Base-by-base conservation (phyloP, 2,329 filamentous ascomycete genomes). In the Apiospora kogelbergensis region DNA sequence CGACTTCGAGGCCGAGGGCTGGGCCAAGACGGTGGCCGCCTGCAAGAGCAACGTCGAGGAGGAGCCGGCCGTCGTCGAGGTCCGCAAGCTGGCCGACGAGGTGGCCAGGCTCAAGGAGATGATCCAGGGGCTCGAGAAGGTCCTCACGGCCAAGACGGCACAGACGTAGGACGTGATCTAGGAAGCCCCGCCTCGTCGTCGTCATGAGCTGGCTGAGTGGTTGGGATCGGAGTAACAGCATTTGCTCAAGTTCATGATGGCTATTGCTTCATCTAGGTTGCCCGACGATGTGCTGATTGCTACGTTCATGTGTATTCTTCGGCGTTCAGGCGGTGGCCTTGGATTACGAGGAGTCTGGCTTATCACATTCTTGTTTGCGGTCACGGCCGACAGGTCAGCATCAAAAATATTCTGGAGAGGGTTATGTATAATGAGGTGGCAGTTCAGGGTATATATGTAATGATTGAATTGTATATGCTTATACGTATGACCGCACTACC, bases 1-100 rank as follows among this genome's bases (percentile, higher is more conserved):
- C 24, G 92, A 97, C 77, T 93, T 97, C 75, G 93, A 97, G 76
- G 84, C 88, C 0, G 93, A 95, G 71, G 93, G 92, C 0, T 99
- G 96, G 96, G 84, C 87, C 44, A 94, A 96, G 84, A 90, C 87
- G 68, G 94, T 97, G 2, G 85, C 89, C 66, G 82, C 84, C n/a
- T 91, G 89, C 26, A 93, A 90, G 78, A 92, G 94, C 0, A 94
- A 98, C 78, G 88, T 98, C 5, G 91, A 94, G 74, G 88, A 91
- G 41, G 94, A 98, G 71, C 88, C 87, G 13, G 90, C 91, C 1
- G 89, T 93, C n/a, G 71, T 91, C 30, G 94, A 97, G 78, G 83
- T 91, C 37, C 82, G 81, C 73, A 85, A 86, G 77, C 80, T 91
- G 72, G 85, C 85, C 67, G 81, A 79, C 9, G 90, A 92, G 75